Conservation (phyloP, 2,329 filamentous ascomycete species). For the Fusarium virguliforme region DNA sequence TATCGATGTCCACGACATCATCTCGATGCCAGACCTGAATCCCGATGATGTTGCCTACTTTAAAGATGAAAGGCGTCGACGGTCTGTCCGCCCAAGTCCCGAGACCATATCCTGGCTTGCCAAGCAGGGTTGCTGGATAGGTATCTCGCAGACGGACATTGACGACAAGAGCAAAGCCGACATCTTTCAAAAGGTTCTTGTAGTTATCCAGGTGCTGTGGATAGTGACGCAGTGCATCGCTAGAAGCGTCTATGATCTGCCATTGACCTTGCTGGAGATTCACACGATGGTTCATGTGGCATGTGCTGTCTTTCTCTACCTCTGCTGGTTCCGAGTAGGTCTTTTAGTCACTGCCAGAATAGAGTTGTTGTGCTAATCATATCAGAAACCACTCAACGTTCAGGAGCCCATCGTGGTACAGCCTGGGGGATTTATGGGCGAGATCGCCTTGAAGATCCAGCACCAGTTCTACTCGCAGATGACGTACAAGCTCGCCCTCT, state of each 20-base stretch:
- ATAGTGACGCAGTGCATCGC: slow-evolving; percentile 57
- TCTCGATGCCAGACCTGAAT: slow-evolving; percentile 20
- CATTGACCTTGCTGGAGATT: slow-evolving; percentile 58
- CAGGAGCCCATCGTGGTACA: slow-evolving; percentile 19
- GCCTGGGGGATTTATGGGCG: slow-evolving; percentile 7
- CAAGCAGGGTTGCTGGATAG: slow-evolving; percentile 25
- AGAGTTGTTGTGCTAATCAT: neutral
- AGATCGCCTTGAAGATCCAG: slow-evolving; percentile 28
- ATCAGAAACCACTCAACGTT: slow-evolving; percentile 40
- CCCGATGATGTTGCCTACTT: slow-evolving; percentile 2
- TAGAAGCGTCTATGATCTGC: slow-evolving; percentile 53
- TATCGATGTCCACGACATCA: slow-evolving; percentile 27
- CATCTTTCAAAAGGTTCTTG: slow-evolving; percentile 55
- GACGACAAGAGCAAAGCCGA: slow-evolving; percentile 59
- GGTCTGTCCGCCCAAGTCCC: slow-evolving; percentile 21
- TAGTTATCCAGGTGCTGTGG: slow-evolving; percentile 59
- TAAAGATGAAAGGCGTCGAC: slow-evolving; percentile 6
- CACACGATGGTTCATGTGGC: slow-evolving; percentile 46
- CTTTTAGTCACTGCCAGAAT: neutral
- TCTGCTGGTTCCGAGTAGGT: slow-evolving; percentile 43
- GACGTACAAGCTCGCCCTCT: slow-evolving; percentile 5
- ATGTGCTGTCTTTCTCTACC: slow-evolving; percentile 40
- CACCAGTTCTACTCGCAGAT: slow-evolving; percentile 22
- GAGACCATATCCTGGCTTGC: slow-evolving; percentile 23
- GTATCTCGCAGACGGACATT: slow-evolving; percentile 42